Percentiles rank a stretch among this genome's conserved stretches.
Conservation (phyloP, 2,329 filamentous ascomycete species). For the Penicillium sp. region DNA sequence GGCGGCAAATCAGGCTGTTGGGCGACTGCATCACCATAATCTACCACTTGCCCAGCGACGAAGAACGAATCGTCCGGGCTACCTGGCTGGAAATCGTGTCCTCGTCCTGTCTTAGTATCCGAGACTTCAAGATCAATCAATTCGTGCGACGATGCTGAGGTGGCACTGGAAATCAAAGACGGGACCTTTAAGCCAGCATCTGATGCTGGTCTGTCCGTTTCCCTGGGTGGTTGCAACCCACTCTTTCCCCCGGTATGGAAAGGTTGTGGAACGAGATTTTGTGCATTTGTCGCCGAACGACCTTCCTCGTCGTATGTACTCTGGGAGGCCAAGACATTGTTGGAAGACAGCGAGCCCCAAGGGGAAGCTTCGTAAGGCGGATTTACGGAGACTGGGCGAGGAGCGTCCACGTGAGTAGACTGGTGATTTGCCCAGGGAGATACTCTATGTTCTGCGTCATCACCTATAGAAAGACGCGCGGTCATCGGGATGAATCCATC, state of each 20-base stretch:
- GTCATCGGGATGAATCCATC: slow-evolving; percentile 39
- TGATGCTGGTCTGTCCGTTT: slow-evolving; percentile 11
- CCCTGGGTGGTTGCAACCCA: slow-evolving; percentile 6
- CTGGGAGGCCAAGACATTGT: slow-evolving; percentile 11
- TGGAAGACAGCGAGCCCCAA: slow-evolving; percentile 17
- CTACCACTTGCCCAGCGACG: slow-evolving; percentile 6
- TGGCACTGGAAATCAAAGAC: slow-evolving; percentile 20
- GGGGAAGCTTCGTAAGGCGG: slow-evolving; percentile 11
- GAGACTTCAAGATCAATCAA: slow-evolving; percentile 26
- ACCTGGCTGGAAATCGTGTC: slow-evolving; percentile 4
- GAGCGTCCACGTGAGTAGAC: slow-evolving; percentile 3
- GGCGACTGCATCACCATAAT: neutral
- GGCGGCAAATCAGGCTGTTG: neutral
- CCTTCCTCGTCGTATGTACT: slow-evolving; percentile 12
- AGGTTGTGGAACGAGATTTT: slow-evolving; percentile 3
- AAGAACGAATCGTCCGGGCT: slow-evolving; percentile 5
- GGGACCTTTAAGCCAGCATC: slow-evolving; percentile 18
- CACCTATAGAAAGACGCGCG: slow-evolving; percentile 33
- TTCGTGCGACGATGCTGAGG: slow-evolving; percentile 28
- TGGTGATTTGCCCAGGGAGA: slow-evolving; percentile 25
- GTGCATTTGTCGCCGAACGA: neutral
- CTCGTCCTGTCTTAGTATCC: slow-evolving; percentile 3
- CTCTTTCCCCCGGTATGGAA: neutral
- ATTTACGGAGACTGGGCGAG: slow-evolving; percentile 2
- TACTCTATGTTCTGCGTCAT: slow-evolving; percentile 19